Conservation (phyloP, 179 eudicot genomes). For the Beta macrorhiza region DNA sequence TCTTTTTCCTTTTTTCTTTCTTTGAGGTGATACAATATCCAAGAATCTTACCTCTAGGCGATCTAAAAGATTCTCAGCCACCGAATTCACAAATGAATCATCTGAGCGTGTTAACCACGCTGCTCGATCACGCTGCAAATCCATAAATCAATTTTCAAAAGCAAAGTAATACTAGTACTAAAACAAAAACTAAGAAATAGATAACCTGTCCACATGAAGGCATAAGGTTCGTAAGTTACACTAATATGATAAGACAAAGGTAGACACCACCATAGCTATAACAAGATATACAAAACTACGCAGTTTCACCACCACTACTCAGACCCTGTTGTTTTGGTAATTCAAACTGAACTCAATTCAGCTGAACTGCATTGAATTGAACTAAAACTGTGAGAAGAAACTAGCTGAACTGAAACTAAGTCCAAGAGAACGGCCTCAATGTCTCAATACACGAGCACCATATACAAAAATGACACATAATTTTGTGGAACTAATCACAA, state of each 20-base stretch:
- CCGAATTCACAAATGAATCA: conserved; percentile 75
- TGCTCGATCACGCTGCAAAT: conserved; percentile 85
- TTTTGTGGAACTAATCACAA: not conserved
- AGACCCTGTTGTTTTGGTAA: too few species aligned
- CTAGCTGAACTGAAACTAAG: too few species aligned
- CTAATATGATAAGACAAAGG: not conserved
- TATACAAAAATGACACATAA: not conserved
- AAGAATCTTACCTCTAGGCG: conserved; percentile 63
- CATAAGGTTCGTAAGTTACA: not conserved
- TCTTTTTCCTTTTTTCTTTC: too few species aligned
- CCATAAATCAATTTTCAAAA: conserved; percentile 4
- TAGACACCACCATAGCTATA: not conserved
- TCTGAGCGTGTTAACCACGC: conserved; percentile 79
- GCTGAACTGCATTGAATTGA: too few species aligned
- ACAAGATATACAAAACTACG: not conserved
- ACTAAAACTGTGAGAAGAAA: too few species aligned
- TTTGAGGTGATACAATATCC: not conserved
- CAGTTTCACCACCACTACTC: not conserved
- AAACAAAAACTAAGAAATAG: not conserved
- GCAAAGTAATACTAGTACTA: not conserved
- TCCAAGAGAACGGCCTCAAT: too few species aligned
- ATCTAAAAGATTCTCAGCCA: conserved; percentile 91
- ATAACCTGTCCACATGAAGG: not conserved
- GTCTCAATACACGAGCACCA: too few species aligned
- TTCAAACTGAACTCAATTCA: too few species aligned